These are phyloP conservation scores for Soucietia sequanensis DNA, from an alignment of 805 yeast species.

Conservation along the genomic window DNA sequence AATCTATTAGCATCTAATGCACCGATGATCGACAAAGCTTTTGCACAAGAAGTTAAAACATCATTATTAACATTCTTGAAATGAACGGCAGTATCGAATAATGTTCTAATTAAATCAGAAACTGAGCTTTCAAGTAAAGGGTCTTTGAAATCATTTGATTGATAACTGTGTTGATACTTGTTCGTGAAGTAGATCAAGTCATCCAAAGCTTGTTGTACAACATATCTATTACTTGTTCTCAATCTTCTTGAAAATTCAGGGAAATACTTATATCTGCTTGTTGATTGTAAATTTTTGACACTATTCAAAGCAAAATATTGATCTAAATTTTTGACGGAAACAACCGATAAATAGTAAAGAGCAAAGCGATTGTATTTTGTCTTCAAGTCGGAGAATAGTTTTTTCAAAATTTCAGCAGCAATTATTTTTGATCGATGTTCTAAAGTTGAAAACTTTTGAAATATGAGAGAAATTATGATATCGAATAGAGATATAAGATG, in stretches of 20 bases:
- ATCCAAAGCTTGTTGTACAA: constrained; percentile 67
- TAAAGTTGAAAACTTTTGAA: constrained; percentile 64
- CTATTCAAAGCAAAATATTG: constrained; percentile 9
- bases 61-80: constrained; percentile 48
- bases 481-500: constrained; percentile 69
- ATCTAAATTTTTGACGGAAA: constrained; percentile 40
- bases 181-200: constrained; percentile 57
- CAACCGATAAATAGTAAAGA: constrained; percentile 53
- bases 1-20: constrained; percentile 65
- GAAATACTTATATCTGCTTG: constrained; percentile 32
- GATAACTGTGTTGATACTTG: constrained; percentile 51
- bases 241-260: constrained; percentile 56
- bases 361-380: constrained; percentile 42
- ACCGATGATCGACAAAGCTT: constrained; percentile 74
- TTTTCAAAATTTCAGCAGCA: constrained; percentile 52
- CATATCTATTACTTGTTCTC: constrained; percentile 62
- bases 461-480: constrained; percentile 66
- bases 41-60: constrained; percentile 61
- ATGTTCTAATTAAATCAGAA: constrained; percentile 49
- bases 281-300: constrained; percentile 10
- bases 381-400: constrained; percentile 28
- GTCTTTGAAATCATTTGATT: constrained; percentile 41
- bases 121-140: constrained; percentile 20
- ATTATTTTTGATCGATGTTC: constrained; percentile 45
- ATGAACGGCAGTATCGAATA: constrained; percentile 56